Evolutionary conservation across 2,329 filamentous ascomycete species (phyloP), one percentile per base, ranked within the genome.

Genomic region (Ascochyta viciae-villosae): DNA sequence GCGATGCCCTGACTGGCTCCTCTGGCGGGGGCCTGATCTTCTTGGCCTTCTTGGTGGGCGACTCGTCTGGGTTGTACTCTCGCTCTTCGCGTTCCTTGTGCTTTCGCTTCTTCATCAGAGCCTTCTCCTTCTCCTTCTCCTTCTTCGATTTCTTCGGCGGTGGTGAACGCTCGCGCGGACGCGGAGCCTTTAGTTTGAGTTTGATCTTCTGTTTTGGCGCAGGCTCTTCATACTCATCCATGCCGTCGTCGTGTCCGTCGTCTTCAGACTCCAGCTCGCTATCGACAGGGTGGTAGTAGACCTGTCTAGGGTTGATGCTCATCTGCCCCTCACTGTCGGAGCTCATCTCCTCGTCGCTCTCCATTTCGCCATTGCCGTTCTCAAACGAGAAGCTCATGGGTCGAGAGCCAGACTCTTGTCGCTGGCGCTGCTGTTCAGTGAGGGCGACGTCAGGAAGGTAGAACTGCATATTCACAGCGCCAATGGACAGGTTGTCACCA

Each of bases 301-400:
- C 57, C 43, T 74, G 70, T 31, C 63, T 64, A 12, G 73, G 72
- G 33, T 76, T 72, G 39, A 74, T 62, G 57, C 69, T 75, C 38
- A 61, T 58, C 50, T 68, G 62, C 7, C 64, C 68, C 45, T 73
- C 71, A 37, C 71, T 73, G 26, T 61, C 69, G 10, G 71, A 74
- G 27, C 68, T 68, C 37, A 71, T 63, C 23, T 68, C 79, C 37
- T 70, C 76, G 55, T 85, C 82, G 31, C 81, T 85, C 54, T 73
- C 82, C 76, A 60, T 83, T 54, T 83, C 80, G 37, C 84, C 84
- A 56, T 85, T 81, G 0, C 83, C 82, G 67, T 85, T 83, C 67
- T 89, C 87, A 65, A 91, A 91, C 51, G 88, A 87, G 59, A 90
- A 88, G 71, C 87, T 90, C 87, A 91, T 91, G 61, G 87, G 80